Evolutionary conservation across 2,329 filamentous ascomycete genomes (phyloP), one percentile per base, ranked within the genome.

Genomic region (Leptographium procerum): DNA sequence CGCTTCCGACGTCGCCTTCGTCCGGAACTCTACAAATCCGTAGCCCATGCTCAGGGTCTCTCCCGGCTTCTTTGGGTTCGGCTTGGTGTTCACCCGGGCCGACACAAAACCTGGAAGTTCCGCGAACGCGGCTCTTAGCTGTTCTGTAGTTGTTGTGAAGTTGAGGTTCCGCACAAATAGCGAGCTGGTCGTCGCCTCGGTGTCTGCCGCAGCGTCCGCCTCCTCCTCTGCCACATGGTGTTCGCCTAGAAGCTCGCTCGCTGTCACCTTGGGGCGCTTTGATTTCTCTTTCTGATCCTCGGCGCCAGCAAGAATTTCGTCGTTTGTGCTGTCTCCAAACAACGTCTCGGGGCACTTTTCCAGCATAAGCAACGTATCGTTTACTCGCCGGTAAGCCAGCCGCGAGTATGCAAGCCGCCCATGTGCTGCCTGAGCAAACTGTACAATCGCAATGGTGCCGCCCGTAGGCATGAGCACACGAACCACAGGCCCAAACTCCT

Each of bases 21-120:
- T 86, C 60, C 80, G 82, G 73, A 97, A 99, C 66, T 96, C 91
- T 60, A 91, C 83, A 71, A 99, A 99, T 51, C 91, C 94, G 69
- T 95, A 99, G 43, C 94, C 94, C 91, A 97, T 96, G 69, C 91
- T 96, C 57, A 99, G 82, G 4, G 87, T 81, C 71, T 95, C 87
- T 10, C 88, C 89, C 22, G 89, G 86, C 68, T 87, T 88, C 76
- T 96, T 96, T n/a, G 91, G 83, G 69, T 99, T 91, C 45, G 85
- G 82, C 74, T 95, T 96, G 28, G 90, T 96, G 76, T 96, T 96
- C 64, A 99, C 91, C 63, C 84, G 83, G 31, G 91, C 92, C 59
- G 88, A 90, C 63, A 94, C 77, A 72, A 97, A 97, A 57, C 94
- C 94, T 65, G 91, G 87, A 57, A 97, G 77, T 57, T 88, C 80